These are phyloP conservation scores for Quaeritorhiza haematococci DNA, from an alignment of 371 early-diverging fungal species.

Conservation along the genomic window DNA sequence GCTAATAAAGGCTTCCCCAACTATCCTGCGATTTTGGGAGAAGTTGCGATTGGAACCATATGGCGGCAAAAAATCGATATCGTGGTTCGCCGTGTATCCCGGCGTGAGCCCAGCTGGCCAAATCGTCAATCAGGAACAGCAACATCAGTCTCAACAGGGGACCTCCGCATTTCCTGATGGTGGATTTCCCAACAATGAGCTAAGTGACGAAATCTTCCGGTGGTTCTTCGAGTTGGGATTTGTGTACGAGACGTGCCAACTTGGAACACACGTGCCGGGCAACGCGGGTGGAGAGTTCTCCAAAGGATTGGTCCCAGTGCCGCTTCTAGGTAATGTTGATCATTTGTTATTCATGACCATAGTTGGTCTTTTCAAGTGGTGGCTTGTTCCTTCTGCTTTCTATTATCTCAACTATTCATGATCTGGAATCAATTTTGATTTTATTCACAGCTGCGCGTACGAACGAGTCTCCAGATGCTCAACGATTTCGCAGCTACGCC, in stretches of 20 bases:
- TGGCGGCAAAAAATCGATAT: not conserved
- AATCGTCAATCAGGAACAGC: not conserved
- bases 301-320: not conserved
- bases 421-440: no score
- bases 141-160: no score
- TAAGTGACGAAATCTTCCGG: no score
- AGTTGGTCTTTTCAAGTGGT: not conserved
- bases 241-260: not conserved
- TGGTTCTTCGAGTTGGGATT: no score
- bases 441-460: not conserved
- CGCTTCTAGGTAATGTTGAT: not conserved
- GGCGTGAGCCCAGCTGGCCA: not conserved
- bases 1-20: not conserved
- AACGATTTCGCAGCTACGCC: constrained; percentile 2
- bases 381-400: not conserved
- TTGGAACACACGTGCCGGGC: not conserved
- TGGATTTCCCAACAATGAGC: no score
- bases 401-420: not conserved
- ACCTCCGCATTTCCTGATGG: no score
- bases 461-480: not conserved
- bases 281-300: not conserved
- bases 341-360: not conserved
- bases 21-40: constrained; percentile 1
- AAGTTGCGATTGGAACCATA: not conserved
- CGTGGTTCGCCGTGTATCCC: constrained; percentile 1